Evolutionary conservation across 192 early-diverging fungal genomes (phyloP).

Genomic region (Backusella tuberculispora): DNA sequence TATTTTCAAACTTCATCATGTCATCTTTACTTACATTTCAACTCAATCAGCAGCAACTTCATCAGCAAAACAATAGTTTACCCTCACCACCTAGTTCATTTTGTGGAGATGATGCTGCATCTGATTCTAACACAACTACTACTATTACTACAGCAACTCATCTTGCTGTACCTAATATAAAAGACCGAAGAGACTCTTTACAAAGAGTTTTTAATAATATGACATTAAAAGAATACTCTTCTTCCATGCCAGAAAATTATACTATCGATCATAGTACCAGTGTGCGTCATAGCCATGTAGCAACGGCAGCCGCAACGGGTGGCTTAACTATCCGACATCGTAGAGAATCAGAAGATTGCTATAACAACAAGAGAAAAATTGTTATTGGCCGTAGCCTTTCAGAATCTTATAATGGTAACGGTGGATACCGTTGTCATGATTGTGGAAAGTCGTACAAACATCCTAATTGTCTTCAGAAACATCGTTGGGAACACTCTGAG

Average conservation of each 20-base stretch:
- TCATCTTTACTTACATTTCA: constrained; percentile 34
- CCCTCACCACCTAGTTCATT: constrained; percentile 36
- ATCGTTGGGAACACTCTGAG: constrained; percentile 70
- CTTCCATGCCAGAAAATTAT: constrained; percentile 36
- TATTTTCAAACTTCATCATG: constrained; percentile 17
- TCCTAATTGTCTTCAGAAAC: constrained; percentile 65
- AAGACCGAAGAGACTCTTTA: constrained; percentile 29
- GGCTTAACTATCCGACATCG: constrained; percentile 4
- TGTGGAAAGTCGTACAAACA: constrained; percentile 73
- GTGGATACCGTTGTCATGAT: constrained; percentile 46
- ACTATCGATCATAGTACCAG: constrained; percentile 31
- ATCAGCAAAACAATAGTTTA: constrained; percentile 17
- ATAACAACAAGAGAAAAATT: background rate
- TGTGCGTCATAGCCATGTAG: constrained; percentile 1
- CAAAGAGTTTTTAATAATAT: constrained; percentile 23
- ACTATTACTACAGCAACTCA: background rate
- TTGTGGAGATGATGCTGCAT: constrained; percentile 33
- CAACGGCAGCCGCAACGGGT: constrained; percentile 22
- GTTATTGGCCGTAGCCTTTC: constrained; percentile 7
- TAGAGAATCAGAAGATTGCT: constrained; percentile 8
- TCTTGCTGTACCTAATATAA: constrained; percentile 3
- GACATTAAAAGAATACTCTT: constrained; percentile 17
- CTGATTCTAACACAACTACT: background rate
- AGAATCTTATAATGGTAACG: constrained; percentile 10
- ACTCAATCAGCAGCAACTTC: constrained; percentile 25